Evolutionary conservation across 2,329 filamentous ascomycete genomes (phyloP), one percentile per base, ranked within the genome.

Genomic region (Knufia fluminis): DNA sequence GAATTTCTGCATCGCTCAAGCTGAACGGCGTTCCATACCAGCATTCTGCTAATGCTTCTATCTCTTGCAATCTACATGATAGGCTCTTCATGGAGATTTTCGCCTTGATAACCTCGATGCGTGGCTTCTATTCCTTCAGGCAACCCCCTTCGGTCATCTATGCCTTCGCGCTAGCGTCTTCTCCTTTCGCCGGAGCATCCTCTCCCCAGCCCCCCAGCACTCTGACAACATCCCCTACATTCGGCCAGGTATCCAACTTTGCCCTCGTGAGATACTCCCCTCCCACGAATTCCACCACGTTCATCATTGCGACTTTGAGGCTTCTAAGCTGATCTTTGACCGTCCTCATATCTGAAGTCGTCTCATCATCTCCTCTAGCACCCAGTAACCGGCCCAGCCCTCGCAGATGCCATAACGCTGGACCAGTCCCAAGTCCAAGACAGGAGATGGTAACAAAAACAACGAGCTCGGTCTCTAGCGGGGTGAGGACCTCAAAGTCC

Each of bases 331-430:
- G 41, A 51, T 58, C 52, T 48, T 58, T 58, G 44, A 57, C 36
- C 14, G 49, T 48, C 16, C 49, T 38, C 32, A 58, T 50, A 24
- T 39, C 35, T n/a, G 22, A 22, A 2, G 33, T 51, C 19, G 46
- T 50, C 10, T 57, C 56, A 26, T 59, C 48, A 8, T 14, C 24
- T 4, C 57, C 57, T 33, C 57, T 49, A 14, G 57, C 57, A 2
- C 57, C 57, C 20, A 59, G 23, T 50, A 73, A 55, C 14, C 70
- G 59, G 33, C 71, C 62, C 17, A 66, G 59, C 0, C 70, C 71
- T 1, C 71, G 61, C 42, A 72, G 63, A 63, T 73, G 71, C 70
- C 70, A 73, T 28, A 68, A 60, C 1, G 67, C 68, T 55, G 69
- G 67, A 4, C 58, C 63, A 4, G 56, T 59, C 2, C 46, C 38